Conservation (phyloP, 1,284 basidiomycete genomes). For the Cryptococcus sp. region DNA sequence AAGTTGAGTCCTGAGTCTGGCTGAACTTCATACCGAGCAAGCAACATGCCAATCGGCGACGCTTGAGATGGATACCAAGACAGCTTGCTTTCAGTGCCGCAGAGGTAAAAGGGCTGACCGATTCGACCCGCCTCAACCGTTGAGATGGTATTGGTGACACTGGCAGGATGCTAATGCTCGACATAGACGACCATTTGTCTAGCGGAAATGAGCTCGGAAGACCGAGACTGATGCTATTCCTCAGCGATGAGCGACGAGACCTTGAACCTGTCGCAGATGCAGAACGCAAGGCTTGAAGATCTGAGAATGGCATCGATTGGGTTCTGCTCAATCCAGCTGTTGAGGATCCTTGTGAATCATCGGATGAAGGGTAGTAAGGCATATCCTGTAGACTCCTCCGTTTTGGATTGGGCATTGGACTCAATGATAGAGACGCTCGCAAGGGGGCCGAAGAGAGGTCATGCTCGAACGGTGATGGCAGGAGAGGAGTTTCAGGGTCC, state of each 20-base stretch:
- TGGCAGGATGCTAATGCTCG: background rate
- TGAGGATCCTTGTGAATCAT: conserved; percentile 5
- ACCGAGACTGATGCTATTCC: conserved; percentile 4
- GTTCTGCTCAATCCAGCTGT: conserved; percentile 20
- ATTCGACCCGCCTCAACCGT: conserved; percentile 18
- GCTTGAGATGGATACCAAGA: conserved; percentile 42
- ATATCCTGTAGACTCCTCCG: conserved; percentile 37
- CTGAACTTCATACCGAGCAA: conserved; percentile 41
- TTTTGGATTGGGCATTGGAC: conserved; percentile 24
- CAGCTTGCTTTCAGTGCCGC: conserved; percentile 43
- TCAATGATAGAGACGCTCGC: conserved; percentile 6
- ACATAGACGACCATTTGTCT: conserved; percentile 10
- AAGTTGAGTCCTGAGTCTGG: conserved; percentile 16
- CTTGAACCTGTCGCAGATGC: conserved; percentile 22
- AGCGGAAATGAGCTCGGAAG: conserved; percentile 5
- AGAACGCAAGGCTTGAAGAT: conserved; percentile 27
- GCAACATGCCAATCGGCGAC: conserved; percentile 43
- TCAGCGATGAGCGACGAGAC: conserved; percentile 11
- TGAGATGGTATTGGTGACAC: conserved; percentile 1
- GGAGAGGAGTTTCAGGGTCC: background rate
- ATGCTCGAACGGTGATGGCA: conserved; percentile 1
- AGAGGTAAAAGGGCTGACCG: conserved; percentile 39
- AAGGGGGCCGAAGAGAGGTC: conserved; percentile 8
- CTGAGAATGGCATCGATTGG: conserved; percentile 27
- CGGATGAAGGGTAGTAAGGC: conserved; percentile 34